Percentiles rank a stretch among this genome's conserved stretches.
Evolutionary conservation across 192 early-diverging fungal genomes (phyloP).

Genomic region (Lunasporangiospora selenospora): DNA sequence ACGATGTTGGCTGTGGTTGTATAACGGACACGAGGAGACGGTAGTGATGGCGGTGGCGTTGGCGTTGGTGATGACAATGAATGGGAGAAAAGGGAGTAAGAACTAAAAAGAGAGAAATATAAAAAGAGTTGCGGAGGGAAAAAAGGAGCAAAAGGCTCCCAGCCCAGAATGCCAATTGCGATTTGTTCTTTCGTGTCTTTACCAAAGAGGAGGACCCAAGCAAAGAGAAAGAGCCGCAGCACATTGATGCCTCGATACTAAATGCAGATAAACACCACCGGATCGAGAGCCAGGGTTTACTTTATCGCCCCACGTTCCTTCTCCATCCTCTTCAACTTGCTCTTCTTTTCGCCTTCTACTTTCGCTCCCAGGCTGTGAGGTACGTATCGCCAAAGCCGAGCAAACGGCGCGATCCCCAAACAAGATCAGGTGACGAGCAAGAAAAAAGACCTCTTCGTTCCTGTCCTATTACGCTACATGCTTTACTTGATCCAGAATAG

Average conservation of each 20-base stretch:
- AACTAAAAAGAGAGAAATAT: too few species aligned
- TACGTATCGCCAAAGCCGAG: too few species aligned
- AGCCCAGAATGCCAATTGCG: background rate
- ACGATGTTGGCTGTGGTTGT: too few species aligned
- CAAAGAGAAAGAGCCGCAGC: background rate
- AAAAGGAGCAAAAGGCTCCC: background rate
- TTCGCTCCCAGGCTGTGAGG: background rate
- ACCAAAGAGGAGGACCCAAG: slow-evolving; percentile 5
- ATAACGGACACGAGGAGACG: too few species aligned
- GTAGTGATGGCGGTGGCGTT: too few species aligned
- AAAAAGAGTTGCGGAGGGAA: too few species aligned
- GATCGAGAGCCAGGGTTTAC: background rate
- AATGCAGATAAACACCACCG: background rate
- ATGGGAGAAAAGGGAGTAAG: too few species aligned
- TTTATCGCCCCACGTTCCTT: too few species aligned
- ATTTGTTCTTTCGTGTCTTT: background rate
- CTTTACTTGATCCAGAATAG: background rate
- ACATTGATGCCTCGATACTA: background rate
- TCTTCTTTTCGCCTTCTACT: background rate
- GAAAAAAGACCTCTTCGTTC: too few species aligned
- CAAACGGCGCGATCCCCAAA: too few species aligned
- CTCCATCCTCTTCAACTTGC: background rate
- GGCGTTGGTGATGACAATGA: too few species aligned
- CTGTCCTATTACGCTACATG: background rate
- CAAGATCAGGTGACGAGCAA: too few species aligned